A percentile compares a stretch with the other conserved stretches of the same genome.
Conservation (phyloP, 352 stramenopile genomes). For the Phytophthora cajani region DNA sequence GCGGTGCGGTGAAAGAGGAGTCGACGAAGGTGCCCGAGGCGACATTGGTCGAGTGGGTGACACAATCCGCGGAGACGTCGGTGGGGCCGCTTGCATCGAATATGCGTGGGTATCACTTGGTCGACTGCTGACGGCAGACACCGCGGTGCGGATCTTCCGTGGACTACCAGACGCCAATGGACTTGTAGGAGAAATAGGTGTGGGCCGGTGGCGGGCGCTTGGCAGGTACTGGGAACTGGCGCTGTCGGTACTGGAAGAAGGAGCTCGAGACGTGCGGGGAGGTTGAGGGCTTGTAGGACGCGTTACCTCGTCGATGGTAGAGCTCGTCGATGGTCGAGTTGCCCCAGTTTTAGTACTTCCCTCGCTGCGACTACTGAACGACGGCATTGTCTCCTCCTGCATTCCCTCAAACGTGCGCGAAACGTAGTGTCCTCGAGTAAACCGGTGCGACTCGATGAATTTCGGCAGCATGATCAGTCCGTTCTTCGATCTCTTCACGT, state of each 20-base stretch:
- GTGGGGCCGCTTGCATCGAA: conserved; percentile 15
- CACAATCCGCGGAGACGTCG: conserved; percentile 25
- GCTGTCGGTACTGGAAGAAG: conserved; percentile 1
- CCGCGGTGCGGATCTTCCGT: conserved; percentile 27
- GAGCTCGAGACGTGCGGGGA: conserved; percentile 23
- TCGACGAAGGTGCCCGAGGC: conserved; percentile 6
- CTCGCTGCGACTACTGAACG: conserved; percentile 6
- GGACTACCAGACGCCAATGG: conserved; percentile 32
- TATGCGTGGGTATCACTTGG: conserved; percentile 2
- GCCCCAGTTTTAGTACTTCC: conserved; percentile 9
- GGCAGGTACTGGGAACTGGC: conserved; percentile 10
- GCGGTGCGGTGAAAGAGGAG: conserved; percentile 14
- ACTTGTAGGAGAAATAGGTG: conserved; percentile 14
- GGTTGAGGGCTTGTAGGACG: conserved; percentile 35
- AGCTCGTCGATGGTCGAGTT: conserved; percentile 22
- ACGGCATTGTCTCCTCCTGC: conserved; percentile 27
- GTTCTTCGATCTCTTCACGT: conserved; percentile 70
- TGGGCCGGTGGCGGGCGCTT: conserved; percentile 10
- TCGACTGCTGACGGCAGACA: neutral
- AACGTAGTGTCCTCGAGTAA: conserved; percentile 56
- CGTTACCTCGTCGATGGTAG: conserved; percentile 9
- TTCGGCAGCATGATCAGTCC: conserved; percentile 66
- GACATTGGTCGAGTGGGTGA: conserved; percentile 31
- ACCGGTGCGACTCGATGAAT: conserved; percentile 63
- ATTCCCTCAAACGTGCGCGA: conserved; percentile 53